Base-by-base conservation (phyloP, 495 filamentous ascomycete species). In the Tetracladium setigerum region DNA sequence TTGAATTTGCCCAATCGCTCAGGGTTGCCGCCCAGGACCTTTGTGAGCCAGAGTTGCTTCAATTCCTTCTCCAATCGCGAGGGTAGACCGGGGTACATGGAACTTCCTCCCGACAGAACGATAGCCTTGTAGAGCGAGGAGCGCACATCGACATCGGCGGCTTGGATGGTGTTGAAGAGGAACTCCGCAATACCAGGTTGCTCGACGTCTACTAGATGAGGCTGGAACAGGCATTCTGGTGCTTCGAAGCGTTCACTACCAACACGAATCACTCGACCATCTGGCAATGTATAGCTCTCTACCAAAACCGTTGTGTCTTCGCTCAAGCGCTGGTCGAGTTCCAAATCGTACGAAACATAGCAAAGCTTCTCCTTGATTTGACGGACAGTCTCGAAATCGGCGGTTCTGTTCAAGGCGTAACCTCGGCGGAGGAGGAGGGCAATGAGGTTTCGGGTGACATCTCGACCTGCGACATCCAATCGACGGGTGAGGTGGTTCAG, bases 301-400 rank as follows among this genome's bases (percentile, higher is more conserved):
- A 99, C 92, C 38, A 99, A 71, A 12, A 96, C 90, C 9, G 92
- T 99, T 14, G 92, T 99, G 59, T 99, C 94, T 68, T 99, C 92
- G 53, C 85, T 90, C 38, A 99, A 81, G 56, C 86, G 80, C 67
- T 97, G 86, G 75, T 99, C 92, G 37, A 97, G 75, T 69, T 92
- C 88, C 44, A 99, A 77, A 65, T 99, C 94, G 72, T 97, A 99
- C 4, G 89, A 95, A 48, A 99, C 90, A 67, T 99, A 99, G 73
- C 91, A 96, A 30, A 99, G 84, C 79, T 96, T 97, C 73, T 99
- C 92, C 71, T 99, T 99, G 69, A 99, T 96, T 66, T 95, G 91
- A 37, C 92, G 88, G 34, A 97, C 92, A 22, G 92, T 99, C 70
- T 99, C 92, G 65, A 99, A 99, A 64, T 99, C 92, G 61, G 92